phyloP scores from a whole-genome alignment of 768 basidiomycete genomes.

The Amanita subjunquillea region DNA sequence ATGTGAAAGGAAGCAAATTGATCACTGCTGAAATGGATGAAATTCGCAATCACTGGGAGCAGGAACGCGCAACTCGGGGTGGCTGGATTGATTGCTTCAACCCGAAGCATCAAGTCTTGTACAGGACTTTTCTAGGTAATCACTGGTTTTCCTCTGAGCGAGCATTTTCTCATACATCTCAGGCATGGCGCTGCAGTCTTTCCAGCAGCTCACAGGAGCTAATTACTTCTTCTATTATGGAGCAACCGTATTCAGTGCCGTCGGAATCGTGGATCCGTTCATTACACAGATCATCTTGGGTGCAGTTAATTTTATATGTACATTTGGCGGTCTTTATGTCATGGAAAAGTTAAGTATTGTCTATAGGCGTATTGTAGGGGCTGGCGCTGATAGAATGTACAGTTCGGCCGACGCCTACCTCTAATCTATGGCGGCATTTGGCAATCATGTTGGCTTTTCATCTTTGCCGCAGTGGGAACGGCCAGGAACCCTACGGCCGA shows the following conservation, averaged over 20 bases:
- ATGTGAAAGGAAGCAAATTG: slow-evolving; percentile 29
- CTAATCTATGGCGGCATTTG: slow-evolving; percentile 62
- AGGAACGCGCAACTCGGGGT: slow-evolving; percentile 28
- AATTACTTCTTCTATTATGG: slow-evolving; percentile 65
- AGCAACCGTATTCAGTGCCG: slow-evolving; percentile 56
- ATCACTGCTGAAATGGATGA: slow-evolving; percentile 42
- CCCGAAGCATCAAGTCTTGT: slow-evolving; percentile 37
- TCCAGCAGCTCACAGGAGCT: slow-evolving; percentile 66
- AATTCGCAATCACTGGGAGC: slow-evolving; percentile 40
- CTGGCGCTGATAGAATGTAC: background rate
- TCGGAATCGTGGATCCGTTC: slow-evolving; percentile 58
- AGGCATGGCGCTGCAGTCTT: slow-evolving; percentile 54
- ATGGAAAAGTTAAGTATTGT: slow-evolving; percentile 45
- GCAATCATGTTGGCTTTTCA: slow-evolving; percentile 63
- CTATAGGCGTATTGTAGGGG: background rate
- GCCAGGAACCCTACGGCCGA: slow-evolving; percentile 41
- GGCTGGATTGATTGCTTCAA: no score
- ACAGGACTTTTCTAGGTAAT: slow-evolving; percentile 46
- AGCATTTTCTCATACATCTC: background rate
- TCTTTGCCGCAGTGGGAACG: slow-evolving; percentile 65
- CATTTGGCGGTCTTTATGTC: slow-evolving; percentile 63
- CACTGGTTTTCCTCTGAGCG: background rate
- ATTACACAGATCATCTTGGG: slow-evolving; percentile 77
- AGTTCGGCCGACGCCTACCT: slow-evolving; percentile 57
- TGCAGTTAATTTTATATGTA: slow-evolving; percentile 61